phyloP scores from a whole-genome alignment of 2,329 filamentous ascomycete species.

The Pochonia chlamydosporia region DNA sequence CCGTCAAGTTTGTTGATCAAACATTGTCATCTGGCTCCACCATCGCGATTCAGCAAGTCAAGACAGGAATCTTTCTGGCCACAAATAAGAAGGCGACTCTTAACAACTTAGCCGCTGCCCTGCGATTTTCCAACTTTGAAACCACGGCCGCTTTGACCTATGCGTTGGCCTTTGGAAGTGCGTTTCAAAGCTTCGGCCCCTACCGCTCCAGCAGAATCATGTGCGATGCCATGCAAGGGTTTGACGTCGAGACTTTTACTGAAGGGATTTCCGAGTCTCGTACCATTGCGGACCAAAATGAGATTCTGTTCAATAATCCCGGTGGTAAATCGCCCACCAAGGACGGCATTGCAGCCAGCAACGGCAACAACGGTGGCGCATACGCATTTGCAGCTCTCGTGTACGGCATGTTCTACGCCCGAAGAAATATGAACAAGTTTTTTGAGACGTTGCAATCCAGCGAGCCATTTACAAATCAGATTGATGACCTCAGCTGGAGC shows the following conservation, averaged over 20 bases:
- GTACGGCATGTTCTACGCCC: slow-evolving; percentile 8
- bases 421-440: background rate
- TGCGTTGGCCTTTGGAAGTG: slow-evolving; percentile 6
- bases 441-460: background rate
- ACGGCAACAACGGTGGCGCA: slow-evolving; percentile 3
- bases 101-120: background rate
- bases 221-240: background rate
- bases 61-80: slow-evolving; percentile 4
- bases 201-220: background rate
- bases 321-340: slow-evolving; percentile 1
- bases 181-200: slow-evolving; percentile 7
- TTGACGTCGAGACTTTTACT: background rate
- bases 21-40: slow-evolving; percentile 4
- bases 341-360: slow-evolving; percentile 5
- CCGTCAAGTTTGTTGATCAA: slow-evolving; percentile 40
- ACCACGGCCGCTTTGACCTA: background rate
- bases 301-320: background rate
- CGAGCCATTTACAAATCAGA: slow-evolving; percentile 20
- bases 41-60: background rate
- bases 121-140: background rate
- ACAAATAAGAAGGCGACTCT: background rate
- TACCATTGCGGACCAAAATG: background rate
- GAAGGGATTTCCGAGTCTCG: background rate
- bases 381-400: slow-evolving; percentile 9
- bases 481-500: slow-evolving; percentile 11